Evolutionary conservation across 768 basidiomycete species (phyloP), one percentile per base, ranked within the genome.

Genomic region (Lactarius pseudohatsudake): DNA sequence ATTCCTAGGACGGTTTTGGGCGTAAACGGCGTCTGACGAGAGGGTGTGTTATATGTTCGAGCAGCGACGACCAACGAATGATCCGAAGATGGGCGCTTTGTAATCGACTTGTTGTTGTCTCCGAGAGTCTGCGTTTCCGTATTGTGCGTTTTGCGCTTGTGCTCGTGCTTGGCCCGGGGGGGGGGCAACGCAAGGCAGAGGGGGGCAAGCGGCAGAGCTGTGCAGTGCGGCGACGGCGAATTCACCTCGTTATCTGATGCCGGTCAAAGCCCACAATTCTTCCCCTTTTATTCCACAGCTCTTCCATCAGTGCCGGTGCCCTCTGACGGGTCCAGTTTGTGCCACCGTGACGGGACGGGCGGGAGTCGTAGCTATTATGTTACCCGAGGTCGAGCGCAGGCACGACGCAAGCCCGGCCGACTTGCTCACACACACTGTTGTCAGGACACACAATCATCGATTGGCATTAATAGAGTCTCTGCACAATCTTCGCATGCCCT

Each of bases 371-470:
- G 20, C 50, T 28, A 22, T 11, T 26, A 22, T 13, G 50, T 15
- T 53, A 53, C 22, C 50, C 22, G 11, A 28, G 22, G n/a, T 5
- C 15, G 15, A 40, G 47, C 41, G 22, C 53, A 34, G 13, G 4
- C 36, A 38, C 20, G 45, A 13, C 45, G 47, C 30, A 32, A 32
- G 30, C 34, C 10, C 34, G 34, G 5, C 61, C 22, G 34, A 45
- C 57, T 61, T 62, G 57, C 57, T 59, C 66, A 67, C 66, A 67
- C 66, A 67, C 66, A 67, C 26, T 67, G 66, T 59, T 59, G 66
- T 67, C 66, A 67, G 66, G 62, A 67, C 66, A 66, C 66, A 66
- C 41, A 61, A 55, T 47, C 59, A 65, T 38, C 43, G 64, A 65
- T 66, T 61, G 64, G 65, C 45, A 66, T 66, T 66, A 38, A 53